Base-by-base conservation (phyloP, 257 asterid genomes). In the Primulina huaijiensis region DNA sequence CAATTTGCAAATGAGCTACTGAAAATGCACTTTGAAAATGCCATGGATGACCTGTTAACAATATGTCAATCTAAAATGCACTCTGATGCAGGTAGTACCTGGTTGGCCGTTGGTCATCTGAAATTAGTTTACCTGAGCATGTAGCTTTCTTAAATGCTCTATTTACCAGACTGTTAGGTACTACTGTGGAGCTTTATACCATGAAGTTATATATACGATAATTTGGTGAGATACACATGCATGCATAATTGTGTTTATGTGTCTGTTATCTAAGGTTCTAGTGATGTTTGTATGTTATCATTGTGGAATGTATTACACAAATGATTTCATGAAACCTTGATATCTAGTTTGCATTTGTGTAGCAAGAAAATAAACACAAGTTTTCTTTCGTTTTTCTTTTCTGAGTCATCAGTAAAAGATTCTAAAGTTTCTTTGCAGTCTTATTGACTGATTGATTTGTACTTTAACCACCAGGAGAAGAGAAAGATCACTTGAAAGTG, bases 401-500 rank as follows among this genome's bases (percentile, higher is more conserved):
- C n/a, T 9, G 67, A 68, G 60, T 77, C 25, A 55, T 37, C 71
- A 43, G 38, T 52, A 8, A 61, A 27, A 56, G 59, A 46, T 70
- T 21, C 57, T 37, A 27, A 27, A 62, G 25, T 46, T 74, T 46
- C 43, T 52, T 65, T 52, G 60, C 33, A 58, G 71, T 74, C 71
- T 62, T 78, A 66, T 62, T 57, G 63, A 60, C 80, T 71, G 77
- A 82, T 75, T 71, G 73, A 67, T 69, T 35, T 74, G 65, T 68
- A 63, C 81, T 75, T 73, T 71, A 72, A 72, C 85, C 73, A 70
- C 77, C 91, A 94, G 99, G 96, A 72, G 81, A 78, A 70, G 97
- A 89, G 91, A 94, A 94, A 85, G 97, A 91, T 76, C 99, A 94
- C 88, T 79, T 94, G 83, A 94, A 94, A 85, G 97, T 94, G 93